Percentiles rank a stretch among this genome's conserved stretches.
Evolutionary conservation across 148 eudicot genomes (phyloP).

Genomic region (Hydrangea macrophylla): DNA sequence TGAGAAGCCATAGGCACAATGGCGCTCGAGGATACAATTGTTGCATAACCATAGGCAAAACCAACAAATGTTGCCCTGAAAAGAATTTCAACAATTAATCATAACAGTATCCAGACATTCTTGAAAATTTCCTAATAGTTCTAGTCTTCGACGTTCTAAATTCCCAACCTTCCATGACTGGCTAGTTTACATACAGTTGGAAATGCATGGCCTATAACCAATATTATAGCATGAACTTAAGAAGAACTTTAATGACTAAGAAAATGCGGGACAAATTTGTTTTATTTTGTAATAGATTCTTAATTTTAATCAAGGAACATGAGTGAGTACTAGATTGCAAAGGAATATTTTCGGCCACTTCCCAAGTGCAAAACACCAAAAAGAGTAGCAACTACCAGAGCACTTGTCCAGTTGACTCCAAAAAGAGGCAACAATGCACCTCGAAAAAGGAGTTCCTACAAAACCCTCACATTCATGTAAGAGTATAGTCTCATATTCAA

Average conservation of each 20-base stretch:
- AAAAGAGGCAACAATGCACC: constrained; percentile 82
- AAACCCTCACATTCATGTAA: constrained; percentile 14
- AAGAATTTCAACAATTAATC: not conserved
- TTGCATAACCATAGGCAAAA: constrained; percentile 69
- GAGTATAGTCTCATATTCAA: not conserved
- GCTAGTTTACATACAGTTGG: not conserved
- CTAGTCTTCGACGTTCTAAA: too few species aligned
- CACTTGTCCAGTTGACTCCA: constrained; percentile 65
- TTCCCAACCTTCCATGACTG: not conserved
- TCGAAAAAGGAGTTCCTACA: constrained; percentile 83
- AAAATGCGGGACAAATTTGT: not conserved
- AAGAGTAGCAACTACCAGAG: constrained; percentile 53
- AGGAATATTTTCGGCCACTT: constrained; percentile 76
- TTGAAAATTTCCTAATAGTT: too few species aligned
- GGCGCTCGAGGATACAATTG: constrained; percentile 67
- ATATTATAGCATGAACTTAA: not conserved
- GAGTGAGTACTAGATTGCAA: constrained; percentile 64
- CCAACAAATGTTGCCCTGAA: constrained; percentile 90
- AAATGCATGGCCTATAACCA: not conserved
- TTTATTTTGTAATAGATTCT: not conserved
- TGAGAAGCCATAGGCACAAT: constrained; percentile 89
- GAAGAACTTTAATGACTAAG: not conserved
- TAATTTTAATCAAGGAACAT: not conserved
- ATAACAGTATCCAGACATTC: not conserved
- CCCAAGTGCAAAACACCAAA: constrained; percentile 87